Percentiles rank a stretch among this genome's conserved stretches.
Conservation (phyloP, 2,329 filamentous ascomycete genomes). For the Verticillium nonalfalfae region DNA sequence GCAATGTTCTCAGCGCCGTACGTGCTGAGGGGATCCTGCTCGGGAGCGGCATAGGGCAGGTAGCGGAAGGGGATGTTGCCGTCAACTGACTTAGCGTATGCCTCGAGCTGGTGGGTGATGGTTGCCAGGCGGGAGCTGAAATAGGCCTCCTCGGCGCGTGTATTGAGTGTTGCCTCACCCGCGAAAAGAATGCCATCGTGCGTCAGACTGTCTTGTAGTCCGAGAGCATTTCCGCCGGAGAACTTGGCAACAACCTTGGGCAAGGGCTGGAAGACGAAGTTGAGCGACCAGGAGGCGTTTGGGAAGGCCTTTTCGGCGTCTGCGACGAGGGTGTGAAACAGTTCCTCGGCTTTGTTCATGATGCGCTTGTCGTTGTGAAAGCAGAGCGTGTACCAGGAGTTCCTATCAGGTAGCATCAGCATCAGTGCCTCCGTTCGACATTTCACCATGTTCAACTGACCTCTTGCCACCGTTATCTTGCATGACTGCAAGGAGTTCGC, state of each 20-base stretch:
- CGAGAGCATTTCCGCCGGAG: conserved; percentile 5
- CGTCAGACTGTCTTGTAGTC: neutral
- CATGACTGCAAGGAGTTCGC: conserved; percentile 4
- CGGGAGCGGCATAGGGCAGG: conserved; percentile 26
- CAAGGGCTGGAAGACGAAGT: conserved; percentile 10
- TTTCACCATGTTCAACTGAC: neutral
- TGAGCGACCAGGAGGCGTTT: conserved; percentile 4
- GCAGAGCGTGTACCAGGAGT: conserved; percentile 4
- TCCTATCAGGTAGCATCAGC: neutral
- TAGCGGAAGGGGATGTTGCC: conserved; percentile 22
- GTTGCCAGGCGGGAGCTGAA: conserved; percentile 21
- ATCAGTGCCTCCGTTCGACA: too few species aligned
- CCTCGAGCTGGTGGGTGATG: conserved; percentile 21
- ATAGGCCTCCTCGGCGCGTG: conserved; percentile 18
- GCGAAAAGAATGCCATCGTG: neutral
- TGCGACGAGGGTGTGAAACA: conserved; percentile 1
- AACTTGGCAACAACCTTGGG: conserved; percentile 5
- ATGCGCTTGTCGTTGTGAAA: conserved; percentile 1
- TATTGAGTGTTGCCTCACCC: conserved; percentile 5
- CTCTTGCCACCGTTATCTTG: conserved; percentile 3
- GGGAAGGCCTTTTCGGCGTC: neutral
- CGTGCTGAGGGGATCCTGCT: conserved; percentile 18
- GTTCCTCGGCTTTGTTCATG: conserved; percentile 4
- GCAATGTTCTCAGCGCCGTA: conserved; percentile 24
- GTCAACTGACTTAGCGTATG: conserved; percentile 7